Percentiles rank a stretch among this genome's conserved stretches.
phyloP scores from a whole-genome alignment of 148 eudicot species.

The Rhododendron molle region DNA sequence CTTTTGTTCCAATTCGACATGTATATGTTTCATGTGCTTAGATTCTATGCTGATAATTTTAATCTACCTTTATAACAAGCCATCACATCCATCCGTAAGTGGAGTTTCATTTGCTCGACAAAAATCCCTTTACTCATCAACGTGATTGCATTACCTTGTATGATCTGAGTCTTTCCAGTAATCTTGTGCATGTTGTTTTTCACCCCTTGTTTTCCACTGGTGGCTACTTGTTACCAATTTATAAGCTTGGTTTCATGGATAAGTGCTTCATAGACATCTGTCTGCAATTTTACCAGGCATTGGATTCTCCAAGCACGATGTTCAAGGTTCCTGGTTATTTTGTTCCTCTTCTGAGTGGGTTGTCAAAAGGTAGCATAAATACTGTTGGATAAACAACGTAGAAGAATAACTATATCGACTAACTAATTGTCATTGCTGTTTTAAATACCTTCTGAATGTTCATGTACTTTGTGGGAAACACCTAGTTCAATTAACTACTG shows the following conservation, averaged over 20 bases:
- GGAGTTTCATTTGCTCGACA: neutral
- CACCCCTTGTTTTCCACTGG: neutral
- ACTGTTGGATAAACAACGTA: neutral
- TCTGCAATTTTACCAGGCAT: conserved; percentile 52
- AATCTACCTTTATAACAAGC: neutral
- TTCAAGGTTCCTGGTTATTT: conserved; percentile 67
- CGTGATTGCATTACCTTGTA: neutral
- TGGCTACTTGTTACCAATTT: neutral
- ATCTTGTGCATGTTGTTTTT: neutral
- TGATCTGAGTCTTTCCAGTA: neutral
- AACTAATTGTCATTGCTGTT: neutral
- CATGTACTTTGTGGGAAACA: neutral
- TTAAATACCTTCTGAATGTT: neutral
- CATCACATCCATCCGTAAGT: neutral
- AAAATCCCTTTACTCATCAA: neutral
- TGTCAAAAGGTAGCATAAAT: conserved; percentile 54
- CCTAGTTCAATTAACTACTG: neutral
- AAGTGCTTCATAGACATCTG: conserved; percentile 7
- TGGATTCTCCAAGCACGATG: conserved; percentile 54
- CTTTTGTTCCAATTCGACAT: neutral
- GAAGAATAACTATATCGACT: neutral
- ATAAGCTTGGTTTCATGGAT: conserved; percentile 5
- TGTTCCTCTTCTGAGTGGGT: conserved; percentile 54
- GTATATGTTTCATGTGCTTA: neutral
- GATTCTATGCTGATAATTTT: neutral